Conservation (phyloP, 2,329 filamentous ascomycete genomes). For the Xylaria digitata region DNA sequence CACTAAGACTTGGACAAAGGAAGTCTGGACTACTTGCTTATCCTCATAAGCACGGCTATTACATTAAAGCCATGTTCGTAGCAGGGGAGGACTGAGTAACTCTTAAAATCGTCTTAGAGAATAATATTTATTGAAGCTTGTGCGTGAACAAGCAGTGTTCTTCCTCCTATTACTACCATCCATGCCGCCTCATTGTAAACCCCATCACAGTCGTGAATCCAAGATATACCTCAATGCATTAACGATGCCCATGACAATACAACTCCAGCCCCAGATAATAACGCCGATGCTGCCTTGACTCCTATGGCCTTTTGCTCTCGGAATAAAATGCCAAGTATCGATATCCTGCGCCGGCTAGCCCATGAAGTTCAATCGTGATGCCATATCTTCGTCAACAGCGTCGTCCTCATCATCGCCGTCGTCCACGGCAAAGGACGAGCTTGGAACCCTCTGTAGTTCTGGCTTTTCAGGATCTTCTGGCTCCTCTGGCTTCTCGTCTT, state of each 20-base stretch:
- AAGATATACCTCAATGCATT: background rate
- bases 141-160: slow-evolving; percentile 2
- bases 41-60: background rate
- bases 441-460: background rate
- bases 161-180: background rate
- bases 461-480: background rate
- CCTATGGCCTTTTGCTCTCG: background rate
- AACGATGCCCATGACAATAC: slow-evolving; percentile 1
- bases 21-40: background rate
- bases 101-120: background rate
- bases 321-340: background rate
- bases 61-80: background rate
- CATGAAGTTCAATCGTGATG: slow-evolving; percentile 37
- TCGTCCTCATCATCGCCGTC: slow-evolving; percentile 26
- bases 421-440: background rate
- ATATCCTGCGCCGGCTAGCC: slow-evolving; percentile 17
- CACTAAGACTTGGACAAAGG: background rate
- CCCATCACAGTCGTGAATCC: background rate
- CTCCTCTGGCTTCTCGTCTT: background rate
- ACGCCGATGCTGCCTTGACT: background rate
- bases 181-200: background rate
- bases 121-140: slow-evolving; percentile 7
- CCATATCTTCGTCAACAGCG: slow-evolving; percentile 35
- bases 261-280: background rate
- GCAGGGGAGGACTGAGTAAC: background rate